Conservation (phyloP, 73 alveolate species). For the Loxodes magnus region DNA sequence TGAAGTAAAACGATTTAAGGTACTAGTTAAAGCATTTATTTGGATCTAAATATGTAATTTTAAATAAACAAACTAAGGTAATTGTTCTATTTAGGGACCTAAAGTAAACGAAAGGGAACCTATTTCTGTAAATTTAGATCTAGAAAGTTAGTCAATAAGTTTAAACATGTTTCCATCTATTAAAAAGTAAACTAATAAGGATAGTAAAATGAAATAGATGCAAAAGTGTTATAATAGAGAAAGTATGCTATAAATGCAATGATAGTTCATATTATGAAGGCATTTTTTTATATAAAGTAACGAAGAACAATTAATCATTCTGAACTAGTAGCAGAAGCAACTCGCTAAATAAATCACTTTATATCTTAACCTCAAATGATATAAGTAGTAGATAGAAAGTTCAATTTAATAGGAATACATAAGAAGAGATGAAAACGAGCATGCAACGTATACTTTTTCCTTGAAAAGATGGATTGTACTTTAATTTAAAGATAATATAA, state of each 20-base stretch:
- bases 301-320: conserved; percentile 42
- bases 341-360: conserved; percentile 54
- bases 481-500: too few relatives aligned
- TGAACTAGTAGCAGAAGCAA: conserved; percentile 30
- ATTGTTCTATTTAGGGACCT: too few relatives aligned
- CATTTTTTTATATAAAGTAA: too few relatives aligned
- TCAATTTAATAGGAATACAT: conserved; percentile 60
- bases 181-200: conserved; percentile 18
- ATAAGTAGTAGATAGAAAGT: conserved; percentile 59
- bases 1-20: conserved; percentile 32
- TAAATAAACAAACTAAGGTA: conserved; percentile 33
- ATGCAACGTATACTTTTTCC: conserved; percentile 39
- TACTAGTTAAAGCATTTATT: conserved; percentile 26
- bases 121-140: conserved; percentile 18
- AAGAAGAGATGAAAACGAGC: conserved; percentile 59
- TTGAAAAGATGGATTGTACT: too few relatives aligned
- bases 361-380: conserved; percentile 80
- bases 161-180: conserved; percentile 28
- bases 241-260: conserved; percentile 41
- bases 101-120: conserved; percentile 16
- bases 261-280: conserved; percentile 58
- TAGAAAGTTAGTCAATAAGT: conserved; percentile 13
- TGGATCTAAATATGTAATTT: conserved; percentile 38
- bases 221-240: conserved; percentile 34
- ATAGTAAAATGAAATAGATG: conserved; percentile 18